Conservation (phyloP, 1,139 yeast genomes). For the Yamadazyma spencermartinsiae region DNA sequence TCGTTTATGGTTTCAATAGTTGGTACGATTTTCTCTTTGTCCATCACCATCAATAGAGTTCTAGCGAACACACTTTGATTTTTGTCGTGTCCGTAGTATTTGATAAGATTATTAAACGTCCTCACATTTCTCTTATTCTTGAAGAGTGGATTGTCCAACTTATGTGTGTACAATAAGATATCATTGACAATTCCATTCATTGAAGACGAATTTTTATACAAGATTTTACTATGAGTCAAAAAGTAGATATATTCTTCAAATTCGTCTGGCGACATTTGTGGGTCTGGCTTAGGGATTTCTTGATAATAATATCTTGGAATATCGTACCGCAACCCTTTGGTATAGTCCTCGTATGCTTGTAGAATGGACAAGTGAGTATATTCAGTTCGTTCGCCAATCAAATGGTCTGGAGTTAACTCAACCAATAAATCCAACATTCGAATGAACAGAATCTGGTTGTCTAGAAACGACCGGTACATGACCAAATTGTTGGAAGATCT, state of each 20-base stretch:
- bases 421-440: constrained; percentile 34
- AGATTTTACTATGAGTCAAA: constrained; percentile 35
- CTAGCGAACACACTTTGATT: constrained; percentile 46
- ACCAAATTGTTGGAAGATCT: constrained; percentile 18
- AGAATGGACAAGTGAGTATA: constrained; percentile 8
- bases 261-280: constrained; percentile 25
- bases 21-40: constrained; percentile 42
- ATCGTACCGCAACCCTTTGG: constrained; percentile 8
- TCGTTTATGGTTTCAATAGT: constrained; percentile 43
- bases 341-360: constrained; percentile 8
- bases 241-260: constrained; percentile 40
- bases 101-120: constrained; percentile 43
- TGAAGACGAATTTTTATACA: constrained; percentile 39
- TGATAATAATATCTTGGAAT: constrained; percentile 26
- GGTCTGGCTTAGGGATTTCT: constrained; percentile 39
- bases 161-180: constrained; percentile 42
- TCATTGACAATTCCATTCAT: constrained; percentile 41
- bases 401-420: constrained; percentile 32
- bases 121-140: constrained; percentile 33
- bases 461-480: constrained; percentile 25
- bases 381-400: constrained; percentile 10
- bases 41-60: constrained; percentile 42
- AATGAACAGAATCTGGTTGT: constrained; percentile 30
- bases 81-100: constrained; percentile 44
- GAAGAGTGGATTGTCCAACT: constrained; percentile 30